Evolutionary conservation across 2,329 filamentous ascomycete genomes (phyloP), one percentile per base, ranked within the genome.

Genomic region (Xylariaceae sp.): DNA sequence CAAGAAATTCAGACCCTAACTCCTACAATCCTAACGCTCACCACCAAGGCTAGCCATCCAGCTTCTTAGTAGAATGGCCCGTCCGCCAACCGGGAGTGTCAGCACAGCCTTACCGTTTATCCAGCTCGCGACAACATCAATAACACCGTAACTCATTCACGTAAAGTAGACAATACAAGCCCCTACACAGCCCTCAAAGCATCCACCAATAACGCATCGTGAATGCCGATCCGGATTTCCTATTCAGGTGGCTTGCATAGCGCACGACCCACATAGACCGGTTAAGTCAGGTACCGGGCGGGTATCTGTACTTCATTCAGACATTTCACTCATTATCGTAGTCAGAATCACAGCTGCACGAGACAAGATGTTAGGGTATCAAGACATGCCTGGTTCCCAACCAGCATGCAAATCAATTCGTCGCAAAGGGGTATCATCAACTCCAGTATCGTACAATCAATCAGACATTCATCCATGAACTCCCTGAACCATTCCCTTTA

Each of bases 381-480:
- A 30, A 30, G 23, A 4, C 23, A 30, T 30, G 23, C 2, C 23
- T 30, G 23, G 13, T 44, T 51, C 10, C 39, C n/a, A 15, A 39
- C 15, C 13, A 34, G 7, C 17, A 18, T 50, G 50, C 30, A 30
- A 30, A 37, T 58, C 53, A 35, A 61, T 55, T 53, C 50, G 62
- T 18, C 17, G 64, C 65, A 44, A 60, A 68, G 63, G 62, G 67
- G 67, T 68, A 69, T 68, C 66, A 59, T 53, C 58, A 61, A 61
- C 59, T 62, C 23, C 23, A 30, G 23, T 30, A 18, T 18, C 17
- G 17, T 18, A 30, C 23, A 30, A 30, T 30, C 23, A 5, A 30
- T 17, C 17, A 17, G 17, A 17, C 2, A 2, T 17, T 17, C 17
- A 17, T 30, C 23, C 23, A 4, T 30, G 2, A 2, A 30, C 23